These are phyloP conservation scores for Pichiaceae sp. DNA, from an alignment of 1,139 yeast genomes.

Conservation along the genomic window DNA sequence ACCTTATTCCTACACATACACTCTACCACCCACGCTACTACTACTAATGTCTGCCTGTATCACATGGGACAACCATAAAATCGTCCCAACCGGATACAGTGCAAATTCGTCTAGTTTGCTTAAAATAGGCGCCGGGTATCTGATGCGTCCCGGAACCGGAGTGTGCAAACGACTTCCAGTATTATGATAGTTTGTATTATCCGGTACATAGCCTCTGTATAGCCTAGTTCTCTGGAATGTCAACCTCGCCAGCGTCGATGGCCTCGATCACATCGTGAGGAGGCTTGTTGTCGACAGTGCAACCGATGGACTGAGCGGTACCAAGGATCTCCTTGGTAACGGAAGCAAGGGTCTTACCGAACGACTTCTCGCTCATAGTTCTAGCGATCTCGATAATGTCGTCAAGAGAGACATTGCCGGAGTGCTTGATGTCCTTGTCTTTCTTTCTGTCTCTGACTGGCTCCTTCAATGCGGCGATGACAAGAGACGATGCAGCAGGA, in stretches of 20 bases:
- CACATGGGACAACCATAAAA: no score
- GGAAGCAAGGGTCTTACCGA: conserved; percentile 95
- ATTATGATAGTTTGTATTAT: conserved; percentile 2
- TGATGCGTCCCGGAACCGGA: conserved; percentile 67
- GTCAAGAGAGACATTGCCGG: conserved; percentile 96
- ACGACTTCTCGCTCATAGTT: conserved; percentile 94
- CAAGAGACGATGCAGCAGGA: conserved; percentile 98
- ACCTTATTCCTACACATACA: no score
- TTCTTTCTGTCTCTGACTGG: conserved; percentile 99
- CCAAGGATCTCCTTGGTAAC: conserved; percentile 99
- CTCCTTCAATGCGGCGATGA: conserved; percentile 98
- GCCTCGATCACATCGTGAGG: conserved; percentile 98
- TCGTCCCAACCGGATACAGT: no score
- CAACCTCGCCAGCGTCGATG: conserved; percentile 96
- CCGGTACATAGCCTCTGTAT: conserved; percentile 10
- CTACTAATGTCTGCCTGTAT: no score
- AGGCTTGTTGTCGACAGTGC: conserved; percentile 98
- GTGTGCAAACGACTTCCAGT: conserved; percentile 65
- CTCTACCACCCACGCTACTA: no score
- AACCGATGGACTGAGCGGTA: conserved; percentile 98
- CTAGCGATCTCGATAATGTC: conserved; percentile 97
- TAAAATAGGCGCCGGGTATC: conserved; percentile 87
- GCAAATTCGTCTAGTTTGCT: conserved; percentile 75
- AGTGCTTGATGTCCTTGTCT: conserved; percentile 99
- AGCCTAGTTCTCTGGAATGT: conserved; percentile 76